These are phyloP conservation scores for Phytophthora parvispora DNA, from an alignment of 352 stramenopile genomes.

Conservation along the genomic window DNA sequence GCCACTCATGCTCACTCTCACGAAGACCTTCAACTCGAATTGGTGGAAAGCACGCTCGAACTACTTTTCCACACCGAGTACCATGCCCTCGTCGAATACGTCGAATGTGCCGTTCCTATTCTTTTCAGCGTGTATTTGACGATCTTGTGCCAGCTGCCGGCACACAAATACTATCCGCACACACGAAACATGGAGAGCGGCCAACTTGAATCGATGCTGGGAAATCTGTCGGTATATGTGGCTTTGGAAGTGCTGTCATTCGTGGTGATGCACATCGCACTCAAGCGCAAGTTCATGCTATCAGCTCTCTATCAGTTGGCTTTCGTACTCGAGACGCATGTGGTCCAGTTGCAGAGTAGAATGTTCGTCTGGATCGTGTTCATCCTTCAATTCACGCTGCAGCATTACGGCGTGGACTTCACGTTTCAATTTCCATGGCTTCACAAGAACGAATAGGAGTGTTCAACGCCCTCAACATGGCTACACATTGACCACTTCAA, in stretches of 20 bases:
- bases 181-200: conserved; percentile 17
- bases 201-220: conserved; percentile 11
- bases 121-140: conserved; percentile 27
- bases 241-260: conserved; percentile 18
- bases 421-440: conserved; percentile 25
- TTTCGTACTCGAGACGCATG: conserved; percentile 36
- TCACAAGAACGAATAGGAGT: neutral
- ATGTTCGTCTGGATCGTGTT: conserved; percentile 35
- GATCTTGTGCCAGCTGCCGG: conserved; percentile 21
- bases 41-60: conserved; percentile 19
- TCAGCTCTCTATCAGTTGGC: conserved; percentile 29
- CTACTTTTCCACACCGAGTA: conserved; percentile 43
- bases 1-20: neutral
- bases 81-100: conserved; percentile 28
- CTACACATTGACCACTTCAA: conserved; percentile 14
- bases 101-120: conserved; percentile 33
- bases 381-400: conserved; percentile 29
- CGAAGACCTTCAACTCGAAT: neutral
- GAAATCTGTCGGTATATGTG: conserved; percentile 20
- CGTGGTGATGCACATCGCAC: conserved; percentile 19
- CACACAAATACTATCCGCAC: conserved; percentile 27
- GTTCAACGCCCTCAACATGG: neutral
- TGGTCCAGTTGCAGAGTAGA: conserved; percentile 23
- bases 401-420: conserved; percentile 27
- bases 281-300: conserved; percentile 24